A percentile compares a stretch with the other conserved stretches of the same genome.
These are phyloP conservation scores for Naganishia vishniacii DNA, from an alignment of 768 basidiomycete species.

Conservation along the genomic window DNA sequence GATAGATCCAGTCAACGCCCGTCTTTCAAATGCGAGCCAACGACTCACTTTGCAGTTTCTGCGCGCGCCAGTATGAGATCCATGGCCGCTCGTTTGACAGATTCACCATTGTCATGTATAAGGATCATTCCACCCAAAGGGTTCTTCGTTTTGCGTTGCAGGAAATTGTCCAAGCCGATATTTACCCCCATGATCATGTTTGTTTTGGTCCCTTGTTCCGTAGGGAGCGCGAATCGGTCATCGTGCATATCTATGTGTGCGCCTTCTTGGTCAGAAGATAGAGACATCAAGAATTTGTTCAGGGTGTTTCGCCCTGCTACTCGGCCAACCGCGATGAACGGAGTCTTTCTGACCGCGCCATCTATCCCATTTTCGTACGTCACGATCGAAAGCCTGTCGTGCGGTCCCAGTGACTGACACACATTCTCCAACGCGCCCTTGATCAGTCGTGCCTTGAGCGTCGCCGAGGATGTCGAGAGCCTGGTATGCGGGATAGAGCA, in stretches of 20 bases:
- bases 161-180: slow-evolving; percentile 87
- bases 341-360: slow-evolving; percentile 83
- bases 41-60: slow-evolving; percentile 73
- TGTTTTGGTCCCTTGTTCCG: slow-evolving; percentile 83
- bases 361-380: slow-evolving; percentile 84
- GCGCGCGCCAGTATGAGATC: slow-evolving; percentile 93
- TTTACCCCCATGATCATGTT: slow-evolving; percentile 99
- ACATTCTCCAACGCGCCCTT: slow-evolving; percentile 80
- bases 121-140: slow-evolving; percentile 85
- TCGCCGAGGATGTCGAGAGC: slow-evolving; percentile 59
- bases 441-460: slow-evolving; percentile 80
- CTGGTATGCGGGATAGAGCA: slow-evolving; percentile 75
- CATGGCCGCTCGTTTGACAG: slow-evolving; percentile 91
- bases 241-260: slow-evolving; percentile 51
- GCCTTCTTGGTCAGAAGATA: slow-evolving; percentile 45
- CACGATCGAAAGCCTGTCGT: slow-evolving; percentile 80
- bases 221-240: slow-evolving; percentile 63
- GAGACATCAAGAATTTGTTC: slow-evolving; percentile 70
- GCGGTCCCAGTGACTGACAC: slow-evolving; percentile 65
- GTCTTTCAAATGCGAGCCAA: not conserved
- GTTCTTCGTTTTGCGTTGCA: slow-evolving; percentile 89
- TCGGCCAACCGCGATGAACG: slow-evolving; percentile 72
- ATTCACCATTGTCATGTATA: slow-evolving; percentile 86
- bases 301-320: slow-evolving; percentile 65
- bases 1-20: not conserved